A percentile compares a stretch with the other conserved stretches of the same genome.
phyloP scores from a whole-genome alignment of 2,329 filamentous ascomycete species.

The Phialophora macrospora region DNA sequence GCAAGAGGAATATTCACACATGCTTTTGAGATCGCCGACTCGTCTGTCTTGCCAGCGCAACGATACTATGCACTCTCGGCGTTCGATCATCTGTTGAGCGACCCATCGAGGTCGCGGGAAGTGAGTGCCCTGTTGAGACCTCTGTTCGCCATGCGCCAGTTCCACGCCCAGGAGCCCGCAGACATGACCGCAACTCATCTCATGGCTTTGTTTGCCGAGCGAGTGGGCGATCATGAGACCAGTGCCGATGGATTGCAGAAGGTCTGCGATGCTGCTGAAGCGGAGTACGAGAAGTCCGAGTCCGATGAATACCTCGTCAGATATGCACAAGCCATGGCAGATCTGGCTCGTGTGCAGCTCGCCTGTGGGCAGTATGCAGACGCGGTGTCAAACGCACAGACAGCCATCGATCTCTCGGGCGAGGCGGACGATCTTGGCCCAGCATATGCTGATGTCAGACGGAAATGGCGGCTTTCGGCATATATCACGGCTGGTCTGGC shows the following conservation, averaged over 20 bases:
- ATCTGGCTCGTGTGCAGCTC: constrained; percentile 82
- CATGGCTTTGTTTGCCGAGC: constrained; percentile 78
- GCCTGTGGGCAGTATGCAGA: constrained; percentile 67
- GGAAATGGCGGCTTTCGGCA: constrained; percentile 77
- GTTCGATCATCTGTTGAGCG: constrained; percentile 77
- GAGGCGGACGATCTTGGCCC: constrained; percentile 72
- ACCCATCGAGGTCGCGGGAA: constrained; percentile 51
- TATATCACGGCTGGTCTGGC: constrained; percentile 85
- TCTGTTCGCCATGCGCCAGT: constrained; percentile 83
- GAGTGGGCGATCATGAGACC: constrained; percentile 69
- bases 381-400: constrained; percentile 79
- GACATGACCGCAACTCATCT: constrained; percentile 78
- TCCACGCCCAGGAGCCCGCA: constrained; percentile 71
- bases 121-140: constrained; percentile 73
- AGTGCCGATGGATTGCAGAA: constrained; percentile 68
- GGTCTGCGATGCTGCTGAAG: constrained; percentile 73
- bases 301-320: constrained; percentile 72
- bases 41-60: constrained; percentile 73
- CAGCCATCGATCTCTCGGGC: constrained; percentile 73
- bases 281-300: constrained; percentile 83
- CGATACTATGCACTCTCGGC: constrained; percentile 78
- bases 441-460: constrained; percentile 64
- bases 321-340: constrained; percentile 82
- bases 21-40: constrained; percentile 88
- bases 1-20: constrained; percentile 87